phyloP scores from a whole-genome alignment of 1,284 basidiomycete species.

The Pyrrhoderma lamaoense region DNA sequence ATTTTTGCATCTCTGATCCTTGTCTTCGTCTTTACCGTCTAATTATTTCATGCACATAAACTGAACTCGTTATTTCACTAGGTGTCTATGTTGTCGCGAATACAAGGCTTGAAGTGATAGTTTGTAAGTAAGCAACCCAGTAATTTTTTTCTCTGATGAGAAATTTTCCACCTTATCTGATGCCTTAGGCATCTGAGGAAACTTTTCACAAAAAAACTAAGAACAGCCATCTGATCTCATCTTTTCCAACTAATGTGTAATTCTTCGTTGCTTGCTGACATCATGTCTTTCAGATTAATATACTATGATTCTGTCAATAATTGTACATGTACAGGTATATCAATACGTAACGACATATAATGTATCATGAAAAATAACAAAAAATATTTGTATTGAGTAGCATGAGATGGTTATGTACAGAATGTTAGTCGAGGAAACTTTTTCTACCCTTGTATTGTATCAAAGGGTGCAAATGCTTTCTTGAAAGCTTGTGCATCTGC shows the following conservation, averaged over 20 bases:
- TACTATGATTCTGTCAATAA: no score
- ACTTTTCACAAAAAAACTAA: constrained; percentile 19
- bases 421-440: background rate
- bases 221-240: constrained; percentile 23
- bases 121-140: background rate
- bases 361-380: no score
- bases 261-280: no score
- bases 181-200: constrained; percentile 19
- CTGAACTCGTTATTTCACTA: no score
- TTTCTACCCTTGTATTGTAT: constrained; percentile 28
- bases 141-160: constrained; percentile 18
- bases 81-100: background rate
- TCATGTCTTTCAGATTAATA: no score
- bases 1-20: constrained; percentile 22
- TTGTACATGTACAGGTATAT: no score
- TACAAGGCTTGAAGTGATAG: background rate
- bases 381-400: no score
- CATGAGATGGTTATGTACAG: no score
- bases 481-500: constrained; percentile 79
- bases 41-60: no score
- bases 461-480: constrained; percentile 68
- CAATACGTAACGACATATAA: no score
- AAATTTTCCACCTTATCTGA: constrained; percentile 18
- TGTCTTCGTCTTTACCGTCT: background rate
- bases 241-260: background rate